phyloP scores from a whole-genome alignment of 2,329 filamentous ascomycete species.

The Colletotrichum scovillei region DNA sequence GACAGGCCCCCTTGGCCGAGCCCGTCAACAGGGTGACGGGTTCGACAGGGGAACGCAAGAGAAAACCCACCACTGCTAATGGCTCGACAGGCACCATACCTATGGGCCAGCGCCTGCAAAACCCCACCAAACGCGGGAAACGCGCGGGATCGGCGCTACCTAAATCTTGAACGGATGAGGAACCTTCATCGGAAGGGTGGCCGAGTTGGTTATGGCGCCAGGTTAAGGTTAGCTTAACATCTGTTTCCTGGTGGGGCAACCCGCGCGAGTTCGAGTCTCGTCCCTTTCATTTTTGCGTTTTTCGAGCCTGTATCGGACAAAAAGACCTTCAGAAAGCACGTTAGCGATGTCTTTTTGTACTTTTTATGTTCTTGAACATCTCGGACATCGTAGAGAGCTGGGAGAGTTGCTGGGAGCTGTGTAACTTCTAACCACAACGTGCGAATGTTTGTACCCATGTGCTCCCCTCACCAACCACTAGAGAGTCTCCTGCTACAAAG shows the following conservation, averaged over 20 bases:
- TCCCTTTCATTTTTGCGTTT: slow-evolving; percentile 31
- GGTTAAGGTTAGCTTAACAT: slow-evolving; percentile 37
- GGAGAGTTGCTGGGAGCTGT: too few relatives aligned
- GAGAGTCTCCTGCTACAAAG: too few relatives aligned
- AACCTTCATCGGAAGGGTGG: slow-evolving; percentile 17
- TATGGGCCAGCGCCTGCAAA: too few relatives aligned
- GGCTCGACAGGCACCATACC: background rate
- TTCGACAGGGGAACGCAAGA: background rate
- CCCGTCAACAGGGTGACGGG: background rate
- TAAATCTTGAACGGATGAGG: background rate
- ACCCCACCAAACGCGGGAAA: background rate
- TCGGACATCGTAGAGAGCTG: too few relatives aligned
- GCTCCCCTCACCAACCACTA: too few relatives aligned
- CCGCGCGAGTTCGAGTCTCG: slow-evolving; percentile 37
- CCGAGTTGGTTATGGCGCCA: slow-evolving; percentile 37
- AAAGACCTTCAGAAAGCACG: too few relatives aligned
- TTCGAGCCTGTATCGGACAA: too few relatives aligned
- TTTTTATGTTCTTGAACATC: too few relatives aligned
- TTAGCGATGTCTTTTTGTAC: too few relatives aligned
- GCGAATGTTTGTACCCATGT: too few relatives aligned
- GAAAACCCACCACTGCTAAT: background rate
- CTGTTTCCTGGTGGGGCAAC: slow-evolving; percentile 37
- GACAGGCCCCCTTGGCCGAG: background rate
- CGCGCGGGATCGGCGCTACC: background rate
- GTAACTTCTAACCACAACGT: too few relatives aligned